These are phyloP conservation scores for Lachnellula arida DNA, from an alignment of 2,329 filamentous ascomycete genomes.

Conservation along the genomic window DNA sequence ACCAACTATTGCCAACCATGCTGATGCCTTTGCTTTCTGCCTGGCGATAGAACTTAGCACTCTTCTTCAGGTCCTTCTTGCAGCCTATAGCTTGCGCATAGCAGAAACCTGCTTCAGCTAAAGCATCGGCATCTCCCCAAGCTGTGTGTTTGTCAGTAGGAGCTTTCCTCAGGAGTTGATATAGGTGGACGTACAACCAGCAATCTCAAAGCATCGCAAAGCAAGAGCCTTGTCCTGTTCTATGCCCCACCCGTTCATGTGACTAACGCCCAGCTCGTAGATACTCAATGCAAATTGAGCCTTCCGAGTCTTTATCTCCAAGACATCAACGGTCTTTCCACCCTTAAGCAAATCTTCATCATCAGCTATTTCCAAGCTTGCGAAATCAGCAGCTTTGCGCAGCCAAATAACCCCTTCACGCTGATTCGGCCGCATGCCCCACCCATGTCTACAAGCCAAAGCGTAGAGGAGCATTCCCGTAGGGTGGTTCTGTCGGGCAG, in stretches of 20 bases:
- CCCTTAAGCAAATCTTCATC: conserved; percentile 65
- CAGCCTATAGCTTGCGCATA: conserved; percentile 91
- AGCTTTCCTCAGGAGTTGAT: not conserved
- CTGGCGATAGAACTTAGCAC: conserved; percentile 82
- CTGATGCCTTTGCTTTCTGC: conserved; percentile 92
- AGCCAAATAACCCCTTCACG: conserved; percentile 89
- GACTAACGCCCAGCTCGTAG: conserved; percentile 92
- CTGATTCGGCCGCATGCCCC: conserved; percentile 94
- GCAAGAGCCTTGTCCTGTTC: conserved; percentile 86
- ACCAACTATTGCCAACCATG: conserved; percentile 99
- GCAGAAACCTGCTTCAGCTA: conserved; percentile 93
- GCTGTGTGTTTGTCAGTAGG: conserved; percentile 39
- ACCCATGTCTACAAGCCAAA: conserved; percentile 89
- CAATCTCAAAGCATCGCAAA: conserved; percentile 92
- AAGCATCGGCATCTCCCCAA: conserved; percentile 93
- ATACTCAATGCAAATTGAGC: conserved; percentile 94
- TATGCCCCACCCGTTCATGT: conserved; percentile 98
- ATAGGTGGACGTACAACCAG: conserved; percentile 59
- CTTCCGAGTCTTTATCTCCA: conserved; percentile 76
- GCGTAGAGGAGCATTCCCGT: conserved; percentile 97
- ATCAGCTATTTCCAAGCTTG: conserved; percentile 76
- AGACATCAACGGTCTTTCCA: conserved; percentile 57
- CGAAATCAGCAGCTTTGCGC: conserved; percentile 81
- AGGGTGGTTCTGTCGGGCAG: conserved; percentile 78
- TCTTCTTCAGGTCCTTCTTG: conserved; percentile 95